Evolutionary conservation across 768 basidiomycete species (phyloP), one percentile per base, ranked within the genome.

Genomic region (Gyrodon lividus): DNA sequence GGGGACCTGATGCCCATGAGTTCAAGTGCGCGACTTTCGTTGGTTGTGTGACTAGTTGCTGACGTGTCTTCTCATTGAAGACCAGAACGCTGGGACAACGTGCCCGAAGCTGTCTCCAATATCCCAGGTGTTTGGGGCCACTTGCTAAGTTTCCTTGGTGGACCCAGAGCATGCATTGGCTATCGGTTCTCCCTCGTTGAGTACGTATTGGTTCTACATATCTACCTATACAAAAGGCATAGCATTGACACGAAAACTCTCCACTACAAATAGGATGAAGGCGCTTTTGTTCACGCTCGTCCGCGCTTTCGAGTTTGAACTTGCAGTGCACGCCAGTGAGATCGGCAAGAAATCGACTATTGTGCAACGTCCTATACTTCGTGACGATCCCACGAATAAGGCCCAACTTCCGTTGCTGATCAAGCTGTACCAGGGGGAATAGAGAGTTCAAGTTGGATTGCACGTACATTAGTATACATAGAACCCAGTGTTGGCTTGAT

Each of bases 81-180:
- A 56, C 86, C 86, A 0, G 86, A 87, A 55, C 73, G 86, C 0
- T 89, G 86, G 86, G 61, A 70, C 14, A 58, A 70, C 2, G 31
- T 72, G 8, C 82, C 84, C 0, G 74, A 77, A 17, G 70, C 69
- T 1, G 75, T 71, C 1, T 60, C 61, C 4, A 50, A 61, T 0
- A 68, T 87, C 19, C 86, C 86, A 5, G 81, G 84, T 6, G 73
- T 86, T 0, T 85, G 79, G 77, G 77, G 78, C 7, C 77, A 84
- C 58, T 60, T 81, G 54, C 60, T 86, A 31, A 76, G 80, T 0
- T 89, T 89, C 74, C 57, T 84, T 2, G 82, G 82, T 30, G 86
- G 86, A 5, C 80, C 83, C 13, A 75, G 77, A 17, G 75, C 82
- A 0, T 89, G 86, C 54, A 86, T 87, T 31, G 84, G 84, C 0